Percentiles rank a stretch among this genome's conserved stretches.
Evolutionary conservation across 2,329 filamentous ascomycete genomes (phyloP).

Genomic region (Aspergillus tamarii): DNA sequence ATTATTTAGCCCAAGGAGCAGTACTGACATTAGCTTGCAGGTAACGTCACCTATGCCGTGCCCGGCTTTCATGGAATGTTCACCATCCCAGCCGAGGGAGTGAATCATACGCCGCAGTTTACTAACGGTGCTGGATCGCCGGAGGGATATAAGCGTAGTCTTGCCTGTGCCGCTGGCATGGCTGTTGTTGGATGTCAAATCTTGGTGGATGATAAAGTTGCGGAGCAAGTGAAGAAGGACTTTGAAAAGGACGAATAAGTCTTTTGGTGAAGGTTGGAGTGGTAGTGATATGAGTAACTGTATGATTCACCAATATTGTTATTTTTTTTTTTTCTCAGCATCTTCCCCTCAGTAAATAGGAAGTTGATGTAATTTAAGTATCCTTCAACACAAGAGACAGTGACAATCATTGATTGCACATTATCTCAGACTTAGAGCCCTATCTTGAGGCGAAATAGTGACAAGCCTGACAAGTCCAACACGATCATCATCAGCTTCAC

Average conservation of each 20-base stretch:
- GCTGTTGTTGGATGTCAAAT: slow-evolving; percentile 35
- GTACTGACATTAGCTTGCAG: slow-evolving; percentile 31
- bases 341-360: background rate
- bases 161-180: slow-evolving; percentile 35
- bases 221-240: slow-evolving; percentile 29
- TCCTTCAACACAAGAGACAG: too few species aligned
- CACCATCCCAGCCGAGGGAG: slow-evolving; percentile 48
- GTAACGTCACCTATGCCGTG: slow-evolving; percentile 50
- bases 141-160: slow-evolving; percentile 50
- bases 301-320: background rate
- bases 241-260: slow-evolving; percentile 20
- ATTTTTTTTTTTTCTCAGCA: background rate
- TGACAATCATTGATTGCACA: too few species aligned
- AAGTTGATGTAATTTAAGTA: background rate
- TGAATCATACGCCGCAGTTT: slow-evolving; percentile 59
- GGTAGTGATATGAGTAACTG: background rate
- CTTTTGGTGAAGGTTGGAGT: too few species aligned
- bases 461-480: too few species aligned
- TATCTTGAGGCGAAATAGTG: too few species aligned
- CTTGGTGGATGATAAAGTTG: slow-evolving; percentile 32
- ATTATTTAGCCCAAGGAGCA: background rate
- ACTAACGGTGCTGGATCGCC: slow-evolving; percentile 54
- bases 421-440: too few species aligned
- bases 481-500: too few species aligned
- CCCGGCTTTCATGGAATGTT: slow-evolving; percentile 44